Evolutionary conservation across 495 filamentous ascomycete species (phyloP), one percentile per base, ranked within the genome.

Genomic region (Trichoderma asperelloides): DNA sequence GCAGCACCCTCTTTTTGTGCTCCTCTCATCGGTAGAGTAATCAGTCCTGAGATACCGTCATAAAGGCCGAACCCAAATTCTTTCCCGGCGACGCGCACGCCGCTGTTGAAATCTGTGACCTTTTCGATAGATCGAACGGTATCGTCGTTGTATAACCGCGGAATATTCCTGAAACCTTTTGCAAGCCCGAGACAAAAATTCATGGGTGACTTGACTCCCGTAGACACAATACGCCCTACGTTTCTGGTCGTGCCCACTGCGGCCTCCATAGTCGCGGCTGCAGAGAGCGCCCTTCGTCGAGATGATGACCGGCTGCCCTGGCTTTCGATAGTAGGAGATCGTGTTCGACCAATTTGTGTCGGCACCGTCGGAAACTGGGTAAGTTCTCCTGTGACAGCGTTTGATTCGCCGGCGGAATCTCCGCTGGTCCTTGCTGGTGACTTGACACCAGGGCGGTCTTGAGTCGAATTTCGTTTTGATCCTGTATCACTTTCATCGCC

Each of bases 131-230:
- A 83, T 16, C 86, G 82, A 3, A 96, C 87, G 60, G 84, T 92
- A 7, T 87, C 83, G 69, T 92, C 91, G 51, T 91, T 87, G 68
- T 94, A 95, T 1, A 96, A 75, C 66, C 85, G 89, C 0, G 92
- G 91, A 1, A 86, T 87, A 71, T 96, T 96, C 74, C 96, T 90
- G 69, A 96, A 96, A 11, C 92, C 92, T 74, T 88, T 90, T 0
- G 92, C 87, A 3, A 96, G 72, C 16, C 86, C 88, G 49, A 96
- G 78, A 15, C 90, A 88, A 67, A 95, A 85, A 69, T 96, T 91
- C 78, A 92, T 88, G 0, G 92, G 92, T 0, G 89, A 87, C 75
- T 88, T 86, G 65, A 93, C 76, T n/a, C 86, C 84, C 21, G 88
- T 86, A 40, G 82, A 83, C 6, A 93, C 83, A 60, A 95, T 89